Evolutionary conservation across 148 eudicot genomes (phyloP), one percentile per base, ranked within the genome.

Genomic region (Pouteria glomerata): DNA sequence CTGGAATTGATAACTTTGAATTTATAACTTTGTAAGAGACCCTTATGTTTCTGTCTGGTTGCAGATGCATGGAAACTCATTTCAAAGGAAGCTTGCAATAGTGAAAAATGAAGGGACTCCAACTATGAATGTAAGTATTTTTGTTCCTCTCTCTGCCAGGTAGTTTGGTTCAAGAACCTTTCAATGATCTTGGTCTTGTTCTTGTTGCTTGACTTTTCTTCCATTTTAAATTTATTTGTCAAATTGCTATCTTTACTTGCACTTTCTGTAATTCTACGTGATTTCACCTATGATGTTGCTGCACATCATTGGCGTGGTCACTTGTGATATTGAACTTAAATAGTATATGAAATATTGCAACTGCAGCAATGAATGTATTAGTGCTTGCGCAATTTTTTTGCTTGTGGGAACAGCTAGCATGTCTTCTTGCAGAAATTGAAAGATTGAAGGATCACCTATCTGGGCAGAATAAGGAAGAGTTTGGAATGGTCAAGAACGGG

Each of bases 21-120:
- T 53, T 53, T 2, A 18, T 27, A 15, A 29, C n/a, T 44, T 19
- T 30, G 8, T 30, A 31, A 41, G 63, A 3, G 30, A 58, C 58
- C 19, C 53, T 66, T 71, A 51, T 65, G 13, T 57, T 63, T 70
- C 21, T 64, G 24, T 62, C 31, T 80, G 52, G 48, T 60, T 74
- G 42, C 87, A 95, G 99, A 87, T 92, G 82, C 97, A 86, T 82
- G 99, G 99, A 73, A 92, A 90, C 79, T 95, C 99, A 34, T 95
- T 89, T 73, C 87, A 95, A 81, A 84, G 96, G 73, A 95, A 85
- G 66, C 86, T 95, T 37, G 78, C 97, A 24, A 75, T 80, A 61
- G 63, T 93, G 51, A 93, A 90, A 79, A 76, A 82, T 68, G 98
- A 90, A 42, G 89, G 90, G 69, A 73, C 92, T 56, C 87, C 90